Conservation (phyloP, 768 basidiomycete genomes). For the Scleroderma bovista region DNA sequence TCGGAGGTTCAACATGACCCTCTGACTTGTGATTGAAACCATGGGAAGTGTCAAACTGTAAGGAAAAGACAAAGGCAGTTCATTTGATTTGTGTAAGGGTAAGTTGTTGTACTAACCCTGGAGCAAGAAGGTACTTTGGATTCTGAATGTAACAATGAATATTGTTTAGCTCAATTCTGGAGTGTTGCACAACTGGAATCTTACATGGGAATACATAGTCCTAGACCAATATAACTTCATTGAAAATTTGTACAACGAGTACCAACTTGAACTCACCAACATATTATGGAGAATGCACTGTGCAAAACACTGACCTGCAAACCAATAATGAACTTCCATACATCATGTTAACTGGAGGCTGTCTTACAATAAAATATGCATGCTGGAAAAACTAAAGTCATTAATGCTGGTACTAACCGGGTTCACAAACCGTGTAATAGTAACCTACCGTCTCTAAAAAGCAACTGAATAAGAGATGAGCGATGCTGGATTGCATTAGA, state of each 20-base stretch:
- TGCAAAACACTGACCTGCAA: conserved; percentile 3
- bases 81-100: neutral
- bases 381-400: neutral
- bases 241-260: neutral
- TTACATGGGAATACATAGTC: neutral
- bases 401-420: neutral
- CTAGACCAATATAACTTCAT: neutral
- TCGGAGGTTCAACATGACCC: conserved; percentile 14
- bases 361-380: conserved; percentile 1
- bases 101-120: neutral
- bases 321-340: neutral
- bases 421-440: neutral
- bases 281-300: neutral
- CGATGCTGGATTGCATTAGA: conserved; percentile 1
- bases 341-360: neutral
- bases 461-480: conserved; percentile 2
- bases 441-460: conserved; percentile 11
- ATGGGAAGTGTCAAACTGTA: conserved; percentile 9
- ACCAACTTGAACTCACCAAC: conserved; percentile 3
- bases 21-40: conserved; percentile 16
- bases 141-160: neutral
- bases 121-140: conserved; percentile 1
- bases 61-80: neutral
- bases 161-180: neutral
- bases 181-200: neutral